Conservation (phyloP, 176 grass and related monocot genomes). For the Tuctoria greenei region DNA sequence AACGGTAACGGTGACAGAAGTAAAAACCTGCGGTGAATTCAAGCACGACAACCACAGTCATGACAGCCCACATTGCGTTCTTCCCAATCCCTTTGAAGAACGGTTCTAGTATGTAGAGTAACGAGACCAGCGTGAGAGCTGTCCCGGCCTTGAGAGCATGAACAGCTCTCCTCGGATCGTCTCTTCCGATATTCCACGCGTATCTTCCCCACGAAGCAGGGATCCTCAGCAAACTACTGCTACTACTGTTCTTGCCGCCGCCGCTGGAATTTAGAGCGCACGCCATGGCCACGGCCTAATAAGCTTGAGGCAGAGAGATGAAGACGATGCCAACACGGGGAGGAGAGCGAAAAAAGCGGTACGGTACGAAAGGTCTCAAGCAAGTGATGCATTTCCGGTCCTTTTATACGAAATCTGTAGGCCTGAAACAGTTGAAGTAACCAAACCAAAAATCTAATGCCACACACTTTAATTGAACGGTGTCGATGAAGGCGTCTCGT, state of each 20-base stretch:
- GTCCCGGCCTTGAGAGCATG: conserved; percentile 85
- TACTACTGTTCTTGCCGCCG: conserved; percentile 34
- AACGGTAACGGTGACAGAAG: conserved; percentile 14
- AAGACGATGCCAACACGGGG: conserved; percentile 9
- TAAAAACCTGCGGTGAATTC: conserved; percentile 98
- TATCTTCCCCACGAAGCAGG: conserved; percentile 47
- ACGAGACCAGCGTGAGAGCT: conserved; percentile 72
- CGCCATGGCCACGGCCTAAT: conserved; percentile 40
- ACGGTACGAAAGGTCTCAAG: conserved; percentile 16
- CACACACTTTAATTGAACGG: neutral
- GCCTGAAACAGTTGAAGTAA: neutral
- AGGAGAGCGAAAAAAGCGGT: neutral
- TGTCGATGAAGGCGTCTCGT: conserved; percentile 10
- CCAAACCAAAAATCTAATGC: neutral
- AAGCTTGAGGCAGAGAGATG: neutral
- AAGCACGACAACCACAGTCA: conserved; percentile 89
- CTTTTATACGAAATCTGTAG: conserved; percentile 43
- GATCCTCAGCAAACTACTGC: conserved; percentile 25
- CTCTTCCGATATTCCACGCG: conserved; percentile 54
- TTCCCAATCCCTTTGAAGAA: conserved; percentile 75
- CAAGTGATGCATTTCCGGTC: neutral
- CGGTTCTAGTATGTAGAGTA: conserved; percentile 74
- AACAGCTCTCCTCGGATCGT: conserved; percentile 70
- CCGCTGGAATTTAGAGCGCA: conserved; percentile 28
- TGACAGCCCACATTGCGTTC: conserved; percentile 98